Conservation (phyloP, 2,329 filamentous ascomycete genomes). For the Colletotrichum spinosum region DNA sequence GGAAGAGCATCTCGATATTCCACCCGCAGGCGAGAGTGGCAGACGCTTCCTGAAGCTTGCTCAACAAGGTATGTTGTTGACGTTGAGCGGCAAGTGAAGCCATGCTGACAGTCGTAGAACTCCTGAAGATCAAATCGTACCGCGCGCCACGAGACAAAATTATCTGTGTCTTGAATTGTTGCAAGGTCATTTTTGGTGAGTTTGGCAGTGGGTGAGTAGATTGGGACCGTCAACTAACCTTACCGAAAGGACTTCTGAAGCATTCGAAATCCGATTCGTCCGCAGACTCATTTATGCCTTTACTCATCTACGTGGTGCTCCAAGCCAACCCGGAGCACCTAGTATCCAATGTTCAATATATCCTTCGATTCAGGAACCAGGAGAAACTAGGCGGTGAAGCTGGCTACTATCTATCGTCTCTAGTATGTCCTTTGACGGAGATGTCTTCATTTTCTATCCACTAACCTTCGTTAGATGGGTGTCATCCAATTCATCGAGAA, state of each 20-base stretch:
- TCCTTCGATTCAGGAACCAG: conserved; percentile 94
- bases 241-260: conserved; percentile 78
- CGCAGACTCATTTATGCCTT: conserved; percentile 93
- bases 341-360: conserved; percentile 98
- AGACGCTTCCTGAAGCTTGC: conserved; percentile 89
- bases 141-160: conserved; percentile 98
- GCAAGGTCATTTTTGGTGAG: conserved; percentile 97
- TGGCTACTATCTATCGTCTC: conserved; percentile 95
- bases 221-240: neutral
- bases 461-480: conserved; percentile 69
- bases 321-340: conserved; percentile 95
- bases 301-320: conserved; percentile 95
- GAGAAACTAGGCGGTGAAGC: conserved; percentile 98
- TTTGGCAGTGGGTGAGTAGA: neutral
- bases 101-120: conserved; percentile 66
- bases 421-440: conserved; percentile 64
- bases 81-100: conserved; percentile 37
- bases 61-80: conserved; percentile 75
- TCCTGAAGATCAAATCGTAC: conserved; percentile 96
- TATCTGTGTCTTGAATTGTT: conserved; percentile 97
- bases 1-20: conserved; percentile 94
- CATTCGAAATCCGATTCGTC: conserved; percentile 95
- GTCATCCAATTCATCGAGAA: conserved; percentile 97
- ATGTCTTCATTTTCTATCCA: neutral
- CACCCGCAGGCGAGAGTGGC: conserved; percentile 84